Conservation (phyloP, 2,329 filamentous ascomycete genomes). For the Gyromitra esculenta region DNA sequence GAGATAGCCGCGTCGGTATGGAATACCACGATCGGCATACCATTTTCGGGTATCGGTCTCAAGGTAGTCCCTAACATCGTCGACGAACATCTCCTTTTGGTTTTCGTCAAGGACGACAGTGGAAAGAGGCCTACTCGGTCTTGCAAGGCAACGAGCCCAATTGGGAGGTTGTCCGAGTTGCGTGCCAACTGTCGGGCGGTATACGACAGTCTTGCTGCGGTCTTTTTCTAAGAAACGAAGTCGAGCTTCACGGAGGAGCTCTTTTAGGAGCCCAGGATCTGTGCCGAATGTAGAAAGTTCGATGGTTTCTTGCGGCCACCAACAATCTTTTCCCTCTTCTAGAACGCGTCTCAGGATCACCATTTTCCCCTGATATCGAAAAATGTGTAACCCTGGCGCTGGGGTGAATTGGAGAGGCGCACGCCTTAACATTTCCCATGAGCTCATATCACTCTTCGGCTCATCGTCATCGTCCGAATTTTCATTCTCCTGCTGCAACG, state of each 20-base stretch:
- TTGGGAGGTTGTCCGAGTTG: conserved; percentile 72
- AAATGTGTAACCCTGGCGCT: conserved; percentile 42
- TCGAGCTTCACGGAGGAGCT: conserved; percentile 67
- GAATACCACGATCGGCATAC: conserved; percentile 80
- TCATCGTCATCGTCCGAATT: conserved; percentile 60
- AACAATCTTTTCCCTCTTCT: conserved; percentile 42
- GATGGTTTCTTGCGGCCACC: conserved; percentile 48
- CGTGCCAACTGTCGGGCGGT: conserved; percentile 68
- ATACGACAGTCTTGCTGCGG: conserved; percentile 69
- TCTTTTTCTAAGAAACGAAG: conserved; percentile 66
- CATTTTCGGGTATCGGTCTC: conserved; percentile 75
- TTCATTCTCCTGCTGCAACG: conserved; percentile 58
- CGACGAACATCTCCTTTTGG: conserved; percentile 73
- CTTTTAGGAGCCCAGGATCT: conserved; percentile 62
- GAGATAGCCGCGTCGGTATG: conserved; percentile 78
- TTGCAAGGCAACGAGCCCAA: conserved; percentile 75
- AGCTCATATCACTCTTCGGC: conserved; percentile 17
- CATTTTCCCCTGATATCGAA: conserved; percentile 39
- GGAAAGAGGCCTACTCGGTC: conserved; percentile 74
- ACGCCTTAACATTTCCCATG: conserved; percentile 41
- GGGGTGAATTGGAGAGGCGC: conserved; percentile 50
- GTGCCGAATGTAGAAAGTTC: conserved; percentile 47
- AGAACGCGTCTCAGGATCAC: conserved; percentile 39
- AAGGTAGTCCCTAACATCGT: conserved; percentile 81
- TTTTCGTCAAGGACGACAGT: conserved; percentile 77